phyloP scores from a whole-genome alignment of 495 filamentous ascomycete genomes.

The Penicillium atrosanguineum region DNA sequence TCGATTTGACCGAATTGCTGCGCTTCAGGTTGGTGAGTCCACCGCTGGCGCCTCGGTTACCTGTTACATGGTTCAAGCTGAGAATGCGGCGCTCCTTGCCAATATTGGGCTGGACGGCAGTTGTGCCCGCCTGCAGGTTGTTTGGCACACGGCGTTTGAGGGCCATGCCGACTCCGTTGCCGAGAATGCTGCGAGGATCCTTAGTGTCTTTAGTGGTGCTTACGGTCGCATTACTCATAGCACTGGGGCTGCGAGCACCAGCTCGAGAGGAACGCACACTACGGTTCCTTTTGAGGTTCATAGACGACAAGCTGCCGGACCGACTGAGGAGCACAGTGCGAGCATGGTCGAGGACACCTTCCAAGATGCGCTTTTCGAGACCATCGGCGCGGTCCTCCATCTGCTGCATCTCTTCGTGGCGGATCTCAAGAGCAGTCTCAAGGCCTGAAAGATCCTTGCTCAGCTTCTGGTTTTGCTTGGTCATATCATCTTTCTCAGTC shows the following conservation, averaged over 20 bases:
- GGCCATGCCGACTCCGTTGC: constrained; percentile 52
- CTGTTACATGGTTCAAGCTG: constrained; percentile 81
- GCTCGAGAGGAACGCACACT: constrained; percentile 38
- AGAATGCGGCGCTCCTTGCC: constrained; percentile 69
- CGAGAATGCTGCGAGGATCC: constrained; percentile 40
- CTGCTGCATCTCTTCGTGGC: constrained; percentile 82
- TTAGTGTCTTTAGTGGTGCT: constrained; percentile 41
- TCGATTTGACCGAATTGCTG: constrained; percentile 69
- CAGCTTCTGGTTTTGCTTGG: constrained; percentile 69
- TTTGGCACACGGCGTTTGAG: constrained; percentile 47
- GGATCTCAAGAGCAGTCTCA: constrained; percentile 82
- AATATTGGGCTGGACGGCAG: constrained; percentile 46
- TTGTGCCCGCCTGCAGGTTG: constrained; percentile 43
- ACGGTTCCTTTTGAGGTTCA: constrained; percentile 74
- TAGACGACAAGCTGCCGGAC: constrained; percentile 43
- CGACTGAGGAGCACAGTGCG: constrained; percentile 73
- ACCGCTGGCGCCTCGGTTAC: constrained; percentile 61
- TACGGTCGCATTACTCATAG: constrained; percentile 27
- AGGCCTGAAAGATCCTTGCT: constrained; percentile 81
- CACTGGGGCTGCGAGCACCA: constrained; percentile 38
- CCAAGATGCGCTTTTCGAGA: constrained; percentile 87
- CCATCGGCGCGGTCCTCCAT: constrained; percentile 86
- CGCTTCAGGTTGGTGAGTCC: constrained; percentile 57
- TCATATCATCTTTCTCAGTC: constrained; percentile 68
- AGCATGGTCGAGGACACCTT: constrained; percentile 94